A percentile compares a stretch with the other conserved stretches of the same genome.
Conservation (phyloP, 2,329 filamentous ascomycete genomes). For the Tolypocladium ovalisporum region DNA sequence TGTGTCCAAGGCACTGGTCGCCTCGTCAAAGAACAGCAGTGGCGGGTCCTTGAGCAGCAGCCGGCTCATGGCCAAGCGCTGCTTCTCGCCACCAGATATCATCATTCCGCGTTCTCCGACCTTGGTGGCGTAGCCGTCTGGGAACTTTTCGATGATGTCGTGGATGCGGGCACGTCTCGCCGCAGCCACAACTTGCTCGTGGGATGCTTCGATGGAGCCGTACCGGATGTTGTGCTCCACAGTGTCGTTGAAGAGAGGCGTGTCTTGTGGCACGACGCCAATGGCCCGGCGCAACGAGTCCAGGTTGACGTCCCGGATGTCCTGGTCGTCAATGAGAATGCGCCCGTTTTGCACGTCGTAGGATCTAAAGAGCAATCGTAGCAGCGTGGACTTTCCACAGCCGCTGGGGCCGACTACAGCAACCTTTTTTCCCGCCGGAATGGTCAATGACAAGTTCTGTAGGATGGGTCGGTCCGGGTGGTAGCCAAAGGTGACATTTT, state of each 20-base stretch:
- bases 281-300: conserved; percentile 78
- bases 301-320: conserved; percentile 71
- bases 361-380: conserved; percentile 84
- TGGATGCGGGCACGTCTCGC: conserved; percentile 78
- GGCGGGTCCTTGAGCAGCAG: conserved; percentile 83
- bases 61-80: conserved; percentile 74
- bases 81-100: conserved; percentile 93
- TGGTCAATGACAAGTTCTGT: conserved; percentile 72
- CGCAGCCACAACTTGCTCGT: conserved; percentile 63
- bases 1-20: conserved; percentile 83
- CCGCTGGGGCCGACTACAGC: conserved; percentile 91
- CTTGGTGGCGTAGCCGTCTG: conserved; percentile 80
- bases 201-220: conserved; percentile 66
- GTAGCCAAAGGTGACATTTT: conserved; percentile 93
- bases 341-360: conserved; percentile 81
- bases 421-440: conserved; percentile 91
- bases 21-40: conserved; percentile 89
- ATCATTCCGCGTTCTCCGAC: conserved; percentile 93
- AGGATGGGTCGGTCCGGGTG: conserved; percentile 78
- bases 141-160: conserved; percentile 67
- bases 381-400: conserved; percentile 89
- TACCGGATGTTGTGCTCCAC: conserved; percentile 95
- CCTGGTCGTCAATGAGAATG: conserved; percentile 87
- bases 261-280: conserved; percentile 94
- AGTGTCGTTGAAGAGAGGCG: conserved; percentile 91